These are phyloP conservation scores for Hamamelis virginiana DNA, from an alignment of 164 flowering plant genomes.

Conservation along the genomic window DNA sequence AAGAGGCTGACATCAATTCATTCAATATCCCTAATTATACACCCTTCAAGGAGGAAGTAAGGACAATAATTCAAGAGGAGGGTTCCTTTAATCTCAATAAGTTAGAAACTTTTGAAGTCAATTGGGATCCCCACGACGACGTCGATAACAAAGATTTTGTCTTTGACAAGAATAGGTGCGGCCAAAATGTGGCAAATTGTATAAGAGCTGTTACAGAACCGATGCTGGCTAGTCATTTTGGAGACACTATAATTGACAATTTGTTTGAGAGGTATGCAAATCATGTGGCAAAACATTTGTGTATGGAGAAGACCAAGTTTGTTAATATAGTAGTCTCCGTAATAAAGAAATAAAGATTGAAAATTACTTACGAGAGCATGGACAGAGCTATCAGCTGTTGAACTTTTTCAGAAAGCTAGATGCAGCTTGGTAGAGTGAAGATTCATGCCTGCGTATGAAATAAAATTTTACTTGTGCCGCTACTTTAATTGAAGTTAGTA, in stretches of 20 bases:
- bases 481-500: no score
- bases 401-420: no score
- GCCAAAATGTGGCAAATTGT: neutral
- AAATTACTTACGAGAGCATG: no score
- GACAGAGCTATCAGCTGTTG: no score
- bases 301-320: neutral
- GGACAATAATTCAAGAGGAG: neutral
- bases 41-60: neutral
- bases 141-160: neutral
- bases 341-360: neutral
- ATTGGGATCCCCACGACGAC: neutral
- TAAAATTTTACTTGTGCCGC: no score
- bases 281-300: neutral
- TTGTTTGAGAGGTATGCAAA: constrained; percentile 2
- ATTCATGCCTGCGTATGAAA: no score
- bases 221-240: constrained; percentile 7
- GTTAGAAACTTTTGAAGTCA: neutral
- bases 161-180: neutral
- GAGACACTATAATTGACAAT: neutral
- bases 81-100: constrained; percentile 4
- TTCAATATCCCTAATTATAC: neutral
- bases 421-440: no score
- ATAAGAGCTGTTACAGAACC: constrained; percentile 8
- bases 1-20: constrained; percentile 1
- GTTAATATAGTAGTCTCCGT: neutral